Evolutionary conservation across 345 rosid species (phyloP), one percentile per base, ranked within the genome.

Genomic region (Conringia planisiliqua): DNA sequence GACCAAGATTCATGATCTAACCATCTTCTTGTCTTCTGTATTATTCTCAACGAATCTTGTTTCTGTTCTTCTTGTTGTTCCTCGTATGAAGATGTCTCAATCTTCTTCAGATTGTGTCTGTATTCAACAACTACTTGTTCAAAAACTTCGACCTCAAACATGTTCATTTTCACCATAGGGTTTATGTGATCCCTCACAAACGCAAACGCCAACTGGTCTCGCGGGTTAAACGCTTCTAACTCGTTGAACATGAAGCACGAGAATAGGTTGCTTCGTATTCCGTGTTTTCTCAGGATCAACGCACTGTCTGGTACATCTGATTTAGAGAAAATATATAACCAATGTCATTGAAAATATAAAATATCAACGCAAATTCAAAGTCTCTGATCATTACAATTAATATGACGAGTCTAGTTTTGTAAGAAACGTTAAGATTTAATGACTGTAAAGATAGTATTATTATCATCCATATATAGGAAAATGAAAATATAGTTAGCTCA

Each of bases 221-320:
- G 81, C 0, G 87, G 95, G 84, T 87, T 91, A 60, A 94, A 94
- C 36, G 87, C 95, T 68, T 89, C 93, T 65, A 89, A 70, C 73
- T 91, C 95, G 30, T 91, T 94, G 80, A 94, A 94, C 83, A 91
- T 8, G 8, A 88, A 90, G 77, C 96, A 91, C 0, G 96, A 91
- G 77, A 94, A 94, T 13, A 86, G 81, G 39, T 94, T 81, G 87
- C 70, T 90, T n/a, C 68, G 70, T 43, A 50, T 5, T 35, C 84
- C 89, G 78, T 91, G 98, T 69, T 75, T 80, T 81, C 96, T 88
- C 42, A 88, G 39, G 51, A 91, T 91, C 50, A 91, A 5, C 0
- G 93, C 92, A 78, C 86, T 91, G 39, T 87, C 97, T 20, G 97
- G 96, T 48, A 91, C 97, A 83, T 93, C 96, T 93, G 82, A 0